Base-by-base conservation (phyloP, 495 filamentous ascomycete genomes). In the Neohortaea acidophila region DNA sequence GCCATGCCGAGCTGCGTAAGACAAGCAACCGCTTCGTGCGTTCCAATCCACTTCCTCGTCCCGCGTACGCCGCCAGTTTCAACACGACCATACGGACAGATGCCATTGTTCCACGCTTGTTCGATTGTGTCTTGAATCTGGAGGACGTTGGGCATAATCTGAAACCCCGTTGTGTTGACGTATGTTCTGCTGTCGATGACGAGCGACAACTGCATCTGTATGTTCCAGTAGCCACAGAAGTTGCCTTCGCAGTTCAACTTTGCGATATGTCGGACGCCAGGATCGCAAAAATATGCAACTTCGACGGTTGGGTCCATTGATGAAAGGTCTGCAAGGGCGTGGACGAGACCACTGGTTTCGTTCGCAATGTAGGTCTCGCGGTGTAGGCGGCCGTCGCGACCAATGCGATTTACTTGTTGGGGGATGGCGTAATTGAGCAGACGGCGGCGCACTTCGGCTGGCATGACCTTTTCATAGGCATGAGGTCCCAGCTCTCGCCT, bases 181-280 rank as follows among this genome's bases (percentile, higher is more conserved):
- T 37, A n/a, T 12, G 4, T 15, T 12, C 11, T 24, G 9, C 12
- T 30, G 39, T 25, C 15, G 40, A 14, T 28, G 9, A 96, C 70
- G 54, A 81, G 87, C 2, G 85, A 86, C 13, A 77, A 62, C 41
- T 94, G 53, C 84, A 94, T 92, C 51, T 97, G 89, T 27, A 94
- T 93, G 55, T 94, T 97, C 8, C 89, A 69, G 51, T 94, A 97
- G n/a, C 89, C 89, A 59, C 89, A 97, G 59, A 96, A 97, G 1
- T 84, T 83, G 23, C 86, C 80, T 58, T 93, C 85, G 24, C 64
- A 69, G 8, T 66, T 66, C 25, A 93, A 64, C 49, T 93, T 94
- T 33, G 77, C 78, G 13, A 97, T 69, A 53, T 94, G 86, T 25
- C 73, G 70, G 1, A 82, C 78, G 20, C 62, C 65, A 5, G 81